phyloP scores from a whole-genome alignment of 1,284 basidiomycete species.

The Tetrapyrgos nigripes region DNA sequence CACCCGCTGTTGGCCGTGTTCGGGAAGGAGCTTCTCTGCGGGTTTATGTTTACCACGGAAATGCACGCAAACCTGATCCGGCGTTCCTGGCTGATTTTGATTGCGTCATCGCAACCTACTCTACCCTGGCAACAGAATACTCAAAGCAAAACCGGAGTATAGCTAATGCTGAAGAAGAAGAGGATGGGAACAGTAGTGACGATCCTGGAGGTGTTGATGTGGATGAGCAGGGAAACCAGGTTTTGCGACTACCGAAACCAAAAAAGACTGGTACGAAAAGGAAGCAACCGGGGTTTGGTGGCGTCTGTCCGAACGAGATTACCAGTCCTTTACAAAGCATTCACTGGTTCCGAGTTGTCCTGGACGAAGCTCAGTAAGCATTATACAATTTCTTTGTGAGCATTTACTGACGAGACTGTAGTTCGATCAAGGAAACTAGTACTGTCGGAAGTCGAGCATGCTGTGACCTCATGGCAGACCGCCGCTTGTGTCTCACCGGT shows the following conservation, averaged over 20 bases:
- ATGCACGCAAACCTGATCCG: conserved; percentile 86
- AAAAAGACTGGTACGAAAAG: conserved; percentile 71
- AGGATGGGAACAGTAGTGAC: conserved; percentile 77
- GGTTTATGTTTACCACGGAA: conserved; percentile 97
- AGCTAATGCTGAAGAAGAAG: conserved; percentile 60
- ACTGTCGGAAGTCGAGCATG: conserved; percentile 95
- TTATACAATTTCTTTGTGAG: conserved; percentile 9
- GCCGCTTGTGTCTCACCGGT: conserved; percentile 93
- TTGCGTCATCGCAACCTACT: conserved; percentile 97
- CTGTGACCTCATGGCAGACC: conserved; percentile 93
- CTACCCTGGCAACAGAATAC: conserved; percentile 94
- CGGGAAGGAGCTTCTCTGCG: conserved; percentile 65
- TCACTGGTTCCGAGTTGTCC: conserved; percentile 97
- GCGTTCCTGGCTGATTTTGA: conserved; percentile 91
- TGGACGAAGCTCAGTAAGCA: conserved; percentile 97
- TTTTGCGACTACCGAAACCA: conserved; percentile 58
- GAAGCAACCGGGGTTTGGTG: conserved; percentile 59
- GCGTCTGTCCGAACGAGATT: conserved; percentile 57
- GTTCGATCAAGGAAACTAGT: conserved; percentile 94
- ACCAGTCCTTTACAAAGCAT: conserved; percentile 93
- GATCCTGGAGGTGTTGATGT: conserved; percentile 66
- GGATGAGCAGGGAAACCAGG: conserved; percentile 72
- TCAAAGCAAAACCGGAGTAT: conserved; percentile 84
- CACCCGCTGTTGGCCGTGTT: conserved; percentile 42
- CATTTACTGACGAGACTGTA: conserved; percentile 36